A percentile compares a stretch with the other conserved stretches of the same genome.
These are phyloP conservation scores for Annulohypoxylon moriforme DNA, from an alignment of 495 filamentous ascomycete species.

Conservation along the genomic window DNA sequence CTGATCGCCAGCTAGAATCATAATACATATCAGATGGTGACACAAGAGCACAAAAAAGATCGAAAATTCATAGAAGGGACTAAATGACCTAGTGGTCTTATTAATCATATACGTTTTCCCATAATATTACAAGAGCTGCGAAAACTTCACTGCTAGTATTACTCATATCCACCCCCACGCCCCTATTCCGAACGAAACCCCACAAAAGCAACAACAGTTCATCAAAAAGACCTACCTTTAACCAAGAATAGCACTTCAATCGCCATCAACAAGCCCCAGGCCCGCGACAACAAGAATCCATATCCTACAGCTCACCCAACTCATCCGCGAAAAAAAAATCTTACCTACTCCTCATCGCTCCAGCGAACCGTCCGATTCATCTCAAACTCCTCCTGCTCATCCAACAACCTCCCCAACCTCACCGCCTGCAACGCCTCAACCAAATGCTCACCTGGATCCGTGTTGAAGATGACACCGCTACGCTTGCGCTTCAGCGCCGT, in stretches of 20 bases:
- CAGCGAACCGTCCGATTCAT: slow-evolving; percentile 27
- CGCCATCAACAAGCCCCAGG: slow-evolving; percentile 9
- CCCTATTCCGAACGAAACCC: neutral
- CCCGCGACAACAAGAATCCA: neutral
- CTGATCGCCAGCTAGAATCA: neutral
- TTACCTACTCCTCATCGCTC: slow-evolving; percentile 19
- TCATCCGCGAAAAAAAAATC: no score
- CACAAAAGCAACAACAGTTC: no score
- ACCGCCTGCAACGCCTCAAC: slow-evolving; percentile 27
- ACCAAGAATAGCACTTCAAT: neutral
- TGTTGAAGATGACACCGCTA: slow-evolving; percentile 1
- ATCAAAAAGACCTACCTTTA: neutral
- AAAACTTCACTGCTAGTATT: neutral
- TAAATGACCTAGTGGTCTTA: neutral
- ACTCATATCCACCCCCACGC: neutral
- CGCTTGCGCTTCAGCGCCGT: neutral
- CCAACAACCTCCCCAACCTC: neutral
- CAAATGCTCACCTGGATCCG: slow-evolving; percentile 27
- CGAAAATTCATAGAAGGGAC: neutral
- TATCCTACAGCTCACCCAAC: no score
- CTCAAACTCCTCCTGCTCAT: neutral
- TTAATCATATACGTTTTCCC: no score
- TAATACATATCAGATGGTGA: neutral
- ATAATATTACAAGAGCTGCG: neutral
- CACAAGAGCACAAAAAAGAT: neutral